These are phyloP conservation scores for Lichina pygmaea DNA, from an alignment of 495 filamentous ascomycete species.

Conservation along the genomic window DNA sequence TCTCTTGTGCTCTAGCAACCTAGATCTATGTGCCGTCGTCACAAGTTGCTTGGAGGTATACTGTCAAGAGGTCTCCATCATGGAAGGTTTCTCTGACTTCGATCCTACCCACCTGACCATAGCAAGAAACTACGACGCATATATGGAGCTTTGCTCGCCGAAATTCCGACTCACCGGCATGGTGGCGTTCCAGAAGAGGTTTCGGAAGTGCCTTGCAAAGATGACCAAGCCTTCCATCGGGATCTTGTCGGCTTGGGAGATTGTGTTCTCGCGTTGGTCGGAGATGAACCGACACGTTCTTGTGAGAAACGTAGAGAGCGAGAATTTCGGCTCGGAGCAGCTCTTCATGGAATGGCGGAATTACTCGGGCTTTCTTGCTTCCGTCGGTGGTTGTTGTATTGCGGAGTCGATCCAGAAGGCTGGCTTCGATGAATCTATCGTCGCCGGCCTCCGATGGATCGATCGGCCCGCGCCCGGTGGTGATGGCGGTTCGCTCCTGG, in stretches of 20 bases:
- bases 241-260: slow-evolving; percentile 36
- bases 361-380: slow-evolving; percentile 36
- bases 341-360: slow-evolving; percentile 35
- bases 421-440: slow-evolving; percentile 22
- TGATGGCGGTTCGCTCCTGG: slow-evolving; percentile 27
- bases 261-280: slow-evolving; percentile 31
- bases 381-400: slow-evolving; percentile 37
- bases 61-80: slow-evolving; percentile 27
- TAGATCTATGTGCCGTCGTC: slow-evolving; percentile 31
- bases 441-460: slow-evolving; percentile 33
- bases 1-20: slow-evolving; percentile 31
- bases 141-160: slow-evolving; percentile 30
- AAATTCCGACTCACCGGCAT: slow-evolving; percentile 35
- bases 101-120: slow-evolving; percentile 22
- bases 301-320: slow-evolving; percentile 11
- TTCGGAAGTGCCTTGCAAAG: slow-evolving; percentile 24
- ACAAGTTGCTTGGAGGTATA: slow-evolving; percentile 34
- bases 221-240: slow-evolving; percentile 31
- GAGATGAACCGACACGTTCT: slow-evolving; percentile 17
- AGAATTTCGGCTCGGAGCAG: slow-evolving; percentile 22
- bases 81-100: slow-evolving; percentile 20
- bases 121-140: slow-evolving; percentile 30
- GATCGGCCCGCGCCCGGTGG: slow-evolving; percentile 29
- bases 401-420: slow-evolving; percentile 18
- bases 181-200: slow-evolving; percentile 37